These are phyloP conservation scores for Nakazawaea pomicola DNA, from an alignment of 805 yeast genomes.

Conservation along the genomic window DNA sequence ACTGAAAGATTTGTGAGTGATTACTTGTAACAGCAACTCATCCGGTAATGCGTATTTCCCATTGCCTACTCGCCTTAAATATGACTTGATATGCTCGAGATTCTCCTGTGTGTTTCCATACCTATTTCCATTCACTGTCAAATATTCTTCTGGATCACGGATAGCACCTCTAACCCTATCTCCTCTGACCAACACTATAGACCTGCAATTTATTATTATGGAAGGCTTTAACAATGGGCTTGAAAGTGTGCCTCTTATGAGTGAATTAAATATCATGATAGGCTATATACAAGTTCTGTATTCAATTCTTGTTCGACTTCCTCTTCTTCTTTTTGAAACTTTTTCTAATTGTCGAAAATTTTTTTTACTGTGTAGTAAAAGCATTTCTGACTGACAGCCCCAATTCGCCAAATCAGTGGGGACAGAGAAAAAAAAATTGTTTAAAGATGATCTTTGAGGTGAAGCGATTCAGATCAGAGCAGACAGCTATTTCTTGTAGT, in stretches of 20 bases:
- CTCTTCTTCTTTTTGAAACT: neutral
- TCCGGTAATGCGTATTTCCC: constrained; percentile 53
- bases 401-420: neutral
- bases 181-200: constrained; percentile 40
- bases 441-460: no score
- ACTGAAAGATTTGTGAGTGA: constrained; percentile 93
- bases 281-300: constrained; percentile 3
- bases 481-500: no score
- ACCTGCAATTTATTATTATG: constrained; percentile 7
- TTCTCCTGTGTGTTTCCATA: constrained; percentile 52
- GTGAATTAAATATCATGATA: neutral
- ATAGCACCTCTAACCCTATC: constrained; percentile 66
- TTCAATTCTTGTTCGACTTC: neutral
- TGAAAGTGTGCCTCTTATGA: neutral
- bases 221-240: neutral
- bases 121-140: constrained; percentile 44
- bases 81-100: constrained; percentile 41
- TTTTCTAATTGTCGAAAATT: constrained; percentile 10
- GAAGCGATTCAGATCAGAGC: no score
- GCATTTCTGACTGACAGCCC: neutral
- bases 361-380: neutral
- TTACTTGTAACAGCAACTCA: constrained; percentile 62
- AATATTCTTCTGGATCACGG: constrained; percentile 60
- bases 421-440: neutral
- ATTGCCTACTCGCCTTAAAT: constrained; percentile 28